Evolutionary conservation across 2,329 filamentous ascomycete genomes (phyloP).

Genomic region (Aspergillus puulaauensis): DNA sequence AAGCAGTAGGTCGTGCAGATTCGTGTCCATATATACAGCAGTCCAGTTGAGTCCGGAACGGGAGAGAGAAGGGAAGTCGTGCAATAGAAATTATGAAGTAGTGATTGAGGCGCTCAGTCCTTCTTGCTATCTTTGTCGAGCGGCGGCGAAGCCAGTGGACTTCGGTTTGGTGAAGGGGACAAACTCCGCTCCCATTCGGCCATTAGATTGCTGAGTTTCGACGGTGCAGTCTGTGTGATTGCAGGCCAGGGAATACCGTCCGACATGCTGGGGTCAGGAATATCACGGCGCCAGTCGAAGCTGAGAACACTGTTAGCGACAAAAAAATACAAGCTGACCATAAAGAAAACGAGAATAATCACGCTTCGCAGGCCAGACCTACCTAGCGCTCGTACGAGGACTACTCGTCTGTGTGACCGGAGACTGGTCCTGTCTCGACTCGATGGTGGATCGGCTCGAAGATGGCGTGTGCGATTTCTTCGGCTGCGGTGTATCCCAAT

Average conservation of each 20-base stretch:
- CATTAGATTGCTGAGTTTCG: constrained; percentile 80
- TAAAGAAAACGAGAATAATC: constrained; percentile 2
- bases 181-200: constrained; percentile 86
- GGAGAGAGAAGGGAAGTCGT: neutral
- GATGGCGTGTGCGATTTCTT: constrained; percentile 43
- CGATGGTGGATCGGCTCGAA: constrained; percentile 51
- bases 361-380: constrained; percentile 27
- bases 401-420: constrained; percentile 48
- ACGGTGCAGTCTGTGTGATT: constrained; percentile 69
- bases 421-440: constrained; percentile 48
- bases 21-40: constrained; percentile 22
- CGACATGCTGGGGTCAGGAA: constrained; percentile 32
- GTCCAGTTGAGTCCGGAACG: neutral
- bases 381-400: constrained; percentile 56
- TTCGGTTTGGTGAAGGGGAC: constrained; percentile 48
- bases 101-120: constrained; percentile 21
- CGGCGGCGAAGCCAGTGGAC: constrained; percentile 15
- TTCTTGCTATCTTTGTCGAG: constrained; percentile 31
- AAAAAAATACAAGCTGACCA: neutral
- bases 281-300: constrained; percentile 37
- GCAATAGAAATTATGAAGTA: neutral
- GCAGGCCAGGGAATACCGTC: constrained; percentile 63
- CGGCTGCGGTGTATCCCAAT: constrained; percentile 53
- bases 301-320: constrained; percentile 29
- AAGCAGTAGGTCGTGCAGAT: constrained; percentile 15